These are phyloP conservation scores for Colletotrichum spinosum DNA, from an alignment of 2,329 filamentous ascomycete species.

Conservation along the genomic window DNA sequence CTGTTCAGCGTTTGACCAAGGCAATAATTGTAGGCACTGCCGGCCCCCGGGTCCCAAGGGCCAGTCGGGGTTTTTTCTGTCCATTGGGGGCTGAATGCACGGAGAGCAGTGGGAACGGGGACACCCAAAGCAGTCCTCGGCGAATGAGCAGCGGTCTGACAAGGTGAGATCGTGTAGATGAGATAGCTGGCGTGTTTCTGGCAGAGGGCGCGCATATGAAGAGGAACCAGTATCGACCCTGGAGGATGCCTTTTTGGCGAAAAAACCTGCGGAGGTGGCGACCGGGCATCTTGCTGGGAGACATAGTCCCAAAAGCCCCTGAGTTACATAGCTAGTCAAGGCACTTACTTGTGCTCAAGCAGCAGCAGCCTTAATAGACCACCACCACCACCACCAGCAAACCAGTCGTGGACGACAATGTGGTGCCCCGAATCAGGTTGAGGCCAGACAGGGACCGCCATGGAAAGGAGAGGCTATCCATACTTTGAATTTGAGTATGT, in stretches of 20 bases:
- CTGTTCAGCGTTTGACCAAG: too few species aligned
- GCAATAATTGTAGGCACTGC: too few species aligned
- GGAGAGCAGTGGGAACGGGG: slow-evolving; percentile 11
- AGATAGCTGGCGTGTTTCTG: slow-evolving; percentile 31
- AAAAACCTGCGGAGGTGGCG: slow-evolving; percentile 16
- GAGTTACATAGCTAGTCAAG: too few species aligned
- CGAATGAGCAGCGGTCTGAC: slow-evolving; percentile 22
- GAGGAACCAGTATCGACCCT: slow-evolving; percentile 28
- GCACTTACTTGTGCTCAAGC: too few species aligned
- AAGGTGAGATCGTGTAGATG: slow-evolving; percentile 25
- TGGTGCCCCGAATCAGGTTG: too few species aligned
- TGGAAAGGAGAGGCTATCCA: slow-evolving; percentile 11
- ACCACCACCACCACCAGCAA: too few species aligned
- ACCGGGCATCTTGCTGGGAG: slow-evolving; percentile 15
- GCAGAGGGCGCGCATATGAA: slow-evolving; percentile 28
- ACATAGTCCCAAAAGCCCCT: not conserved
- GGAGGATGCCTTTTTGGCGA: slow-evolving; percentile 18
- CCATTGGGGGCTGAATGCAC: slow-evolving; percentile 7
- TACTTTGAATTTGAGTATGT: not conserved
- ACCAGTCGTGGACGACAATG: too few species aligned
- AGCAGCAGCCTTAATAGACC: too few species aligned
- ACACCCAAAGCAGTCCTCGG: slow-evolving; percentile 2
- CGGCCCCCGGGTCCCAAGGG: not conserved
- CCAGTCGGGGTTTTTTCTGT: slow-evolving; percentile 26
- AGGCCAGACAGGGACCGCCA: too few species aligned